These are phyloP conservation scores for Acorus gramineus DNA, from an alignment of 106 monocot species.

Conservation along the genomic window DNA sequence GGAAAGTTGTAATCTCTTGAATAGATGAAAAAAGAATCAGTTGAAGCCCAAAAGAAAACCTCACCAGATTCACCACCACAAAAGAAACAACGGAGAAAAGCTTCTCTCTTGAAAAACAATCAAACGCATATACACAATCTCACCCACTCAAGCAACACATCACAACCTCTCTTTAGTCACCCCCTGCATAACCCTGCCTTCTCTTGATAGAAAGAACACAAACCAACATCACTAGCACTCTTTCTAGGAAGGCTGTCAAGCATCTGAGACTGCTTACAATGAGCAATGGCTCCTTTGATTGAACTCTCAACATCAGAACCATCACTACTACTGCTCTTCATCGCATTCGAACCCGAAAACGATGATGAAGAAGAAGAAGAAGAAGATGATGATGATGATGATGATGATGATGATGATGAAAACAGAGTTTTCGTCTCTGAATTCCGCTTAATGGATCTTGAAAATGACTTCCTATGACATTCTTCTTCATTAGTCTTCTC, in stretches of 20 bases:
- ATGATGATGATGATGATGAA: conserved; percentile 30
- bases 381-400: conserved; percentile 10
- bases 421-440: conserved; percentile 11
- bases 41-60: too few species aligned
- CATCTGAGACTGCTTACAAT: conserved; percentile 80
- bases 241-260: conserved; percentile 8
- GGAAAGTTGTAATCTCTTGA: too few species aligned
- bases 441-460: conserved; percentile 31
- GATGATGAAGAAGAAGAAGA: conserved; percentile 45
- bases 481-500: conserved; percentile 18
- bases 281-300: conserved; percentile 72
- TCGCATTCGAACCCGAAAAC: conserved; percentile 23
- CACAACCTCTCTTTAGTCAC: conserved; percentile 5
- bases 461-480: conserved; percentile 50
- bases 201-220: conserved; percentile 17
- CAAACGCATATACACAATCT: too few species aligned
- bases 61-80: too few species aligned
- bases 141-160: too few species aligned
- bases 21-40: too few species aligned
- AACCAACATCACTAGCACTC: conserved; percentile 11
- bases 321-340: conserved; percentile 61
- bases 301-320: conserved; percentile 69
- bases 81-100: too few species aligned
- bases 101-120: too few species aligned
- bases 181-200: conserved; percentile 20